Percentiles rank a stretch among this genome's conserved stretches.
These are phyloP conservation scores for Cyclotella distinguenda DNA, from an alignment of 108 stramenopile genomes.

Conservation along the genomic window DNA sequence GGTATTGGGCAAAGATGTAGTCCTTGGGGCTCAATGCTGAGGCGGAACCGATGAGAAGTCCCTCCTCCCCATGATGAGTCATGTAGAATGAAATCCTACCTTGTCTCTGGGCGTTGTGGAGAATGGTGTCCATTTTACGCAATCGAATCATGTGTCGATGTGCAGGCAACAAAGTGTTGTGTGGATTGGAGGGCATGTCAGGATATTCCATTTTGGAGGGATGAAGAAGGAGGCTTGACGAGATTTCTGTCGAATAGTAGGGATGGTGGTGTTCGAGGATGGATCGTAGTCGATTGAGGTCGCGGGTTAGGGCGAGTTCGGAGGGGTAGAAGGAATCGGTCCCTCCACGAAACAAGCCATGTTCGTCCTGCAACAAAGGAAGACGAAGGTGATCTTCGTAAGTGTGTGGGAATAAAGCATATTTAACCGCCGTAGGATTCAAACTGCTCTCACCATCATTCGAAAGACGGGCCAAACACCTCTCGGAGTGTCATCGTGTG, in stretches of 20 bases:
- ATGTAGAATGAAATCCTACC: slow-evolving; percentile 96
- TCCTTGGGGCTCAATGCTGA: slow-evolving; percentile 82
- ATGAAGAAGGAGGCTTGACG: slow-evolving; percentile 36
- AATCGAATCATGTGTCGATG: slow-evolving; percentile 90
- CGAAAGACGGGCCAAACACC: slow-evolving; percentile 86
- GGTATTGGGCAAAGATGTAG: slow-evolving; percentile 92
- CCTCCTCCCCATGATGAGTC: slow-evolving; percentile 92
- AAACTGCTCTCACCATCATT: slow-evolving; percentile 67
- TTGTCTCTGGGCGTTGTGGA: slow-evolving; percentile 97
- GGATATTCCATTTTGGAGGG: slow-evolving; percentile 46
- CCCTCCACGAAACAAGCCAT: slow-evolving; percentile 48
- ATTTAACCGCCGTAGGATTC: no score
- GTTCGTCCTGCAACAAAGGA: not conserved
- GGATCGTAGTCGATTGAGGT: slow-evolving; percentile 42
- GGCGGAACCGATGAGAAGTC: slow-evolving; percentile 89
- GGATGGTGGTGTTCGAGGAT: slow-evolving; percentile 45
- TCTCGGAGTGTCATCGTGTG: slow-evolving; percentile 64
- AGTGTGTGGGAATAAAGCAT: no score
- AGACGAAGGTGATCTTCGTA: no score
- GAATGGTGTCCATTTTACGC: slow-evolving; percentile 91
- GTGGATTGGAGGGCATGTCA: slow-evolving; percentile 51
- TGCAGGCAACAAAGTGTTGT: slow-evolving; percentile 62
- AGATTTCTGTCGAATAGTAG: slow-evolving; percentile 43
- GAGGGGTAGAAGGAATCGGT: slow-evolving; percentile 2
- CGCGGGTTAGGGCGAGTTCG: slow-evolving; percentile 1